Percentiles rank a stretch among this genome's conserved stretches.
These are phyloP conservation scores for Globisporangium echinulatum DNA, from an alignment of 352 stramenopile species.

Conservation along the genomic window DNA sequence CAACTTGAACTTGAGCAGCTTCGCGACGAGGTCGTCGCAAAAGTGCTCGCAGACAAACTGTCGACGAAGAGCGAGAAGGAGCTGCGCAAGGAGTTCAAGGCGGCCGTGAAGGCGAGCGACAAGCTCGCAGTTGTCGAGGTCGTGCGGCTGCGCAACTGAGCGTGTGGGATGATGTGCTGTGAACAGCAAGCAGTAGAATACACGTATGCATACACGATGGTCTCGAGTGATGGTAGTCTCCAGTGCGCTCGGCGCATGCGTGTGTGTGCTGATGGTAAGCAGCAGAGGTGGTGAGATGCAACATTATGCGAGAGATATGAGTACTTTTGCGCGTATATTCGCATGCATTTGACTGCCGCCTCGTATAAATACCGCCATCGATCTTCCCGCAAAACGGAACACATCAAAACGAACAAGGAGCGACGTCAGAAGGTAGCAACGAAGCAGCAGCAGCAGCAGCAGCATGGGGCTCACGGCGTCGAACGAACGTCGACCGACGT, in stretches of 20 bases:
- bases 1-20: constrained; percentile 52
- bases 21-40: constrained; percentile 34
- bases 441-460: neutral
- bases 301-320: neutral
- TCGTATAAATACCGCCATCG: neutral
- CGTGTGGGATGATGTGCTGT: neutral
- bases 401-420: neutral
- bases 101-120: constrained; percentile 25
- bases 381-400: neutral
- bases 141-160: constrained; percentile 27
- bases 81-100: constrained; percentile 61
- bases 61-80: constrained; percentile 56
- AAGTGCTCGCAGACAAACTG: constrained; percentile 36
- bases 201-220: too few species aligned
- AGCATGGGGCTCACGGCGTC: constrained; percentile 6
- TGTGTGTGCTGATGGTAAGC: too few species aligned
- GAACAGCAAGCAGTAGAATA: too few species aligned
- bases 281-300: too few species aligned
- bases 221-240: too few species aligned
- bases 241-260: too few species aligned
- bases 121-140: constrained; percentile 45
- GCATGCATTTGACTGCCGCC: neutral
- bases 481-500: constrained; percentile 16
- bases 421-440: neutral
- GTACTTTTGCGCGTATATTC: neutral